Base-by-base conservation (phyloP, 2,329 filamentous ascomycete genomes). In the Fusarium sp. region DNA sequence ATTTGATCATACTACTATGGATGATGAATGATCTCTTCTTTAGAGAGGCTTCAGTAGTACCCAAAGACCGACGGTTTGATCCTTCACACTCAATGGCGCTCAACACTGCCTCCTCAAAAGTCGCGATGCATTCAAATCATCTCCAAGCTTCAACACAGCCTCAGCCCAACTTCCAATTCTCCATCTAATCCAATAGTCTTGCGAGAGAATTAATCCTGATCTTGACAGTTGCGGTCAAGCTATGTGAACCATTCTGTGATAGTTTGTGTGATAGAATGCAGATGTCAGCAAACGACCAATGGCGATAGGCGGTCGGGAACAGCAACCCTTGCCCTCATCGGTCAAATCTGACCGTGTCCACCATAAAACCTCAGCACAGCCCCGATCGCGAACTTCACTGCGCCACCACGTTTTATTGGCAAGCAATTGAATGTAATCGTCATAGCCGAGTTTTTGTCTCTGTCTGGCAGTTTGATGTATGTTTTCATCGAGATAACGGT, bases 301-400 rank as follows among this genome's bases (percentile, higher is more conserved):
- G 10, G 19, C 16, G n/a, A 25, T 19, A 30, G 16, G 39, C 13
- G 18, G 25, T 3, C 18, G 1, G n/a, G 13, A 9, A 42, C 18
- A 12, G 18, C 21, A 52, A 52, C 26, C 34, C 45, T 52, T 19
- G 30, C 18, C 9, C 14, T 49, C 19, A n/a, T 52, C 54, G 54
- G 54, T 42, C 14, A 52, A 57, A 31, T 42, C 34, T 57, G 14
- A 37, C 54, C 54, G 54, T 31, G 26, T 46, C 41, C 51, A 46
- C 28, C 39, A 46, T 30, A 18, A 41, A 26, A 51, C 23, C 25
- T 57, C 34, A 57, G 54, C 45, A 52, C 46, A 34, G 37, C 46
- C 45, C 37, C 25, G 21, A 50, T 52, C 26, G 7, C 18, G 21
- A 42, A 42, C 4, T 21, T 34, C 31, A 42, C 54, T 62, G 55